A percentile compares a stretch with the other conserved stretches of the same genome.
phyloP scores from a whole-genome alignment of 805 yeast genomes.

The Starmerella stellata region DNA sequence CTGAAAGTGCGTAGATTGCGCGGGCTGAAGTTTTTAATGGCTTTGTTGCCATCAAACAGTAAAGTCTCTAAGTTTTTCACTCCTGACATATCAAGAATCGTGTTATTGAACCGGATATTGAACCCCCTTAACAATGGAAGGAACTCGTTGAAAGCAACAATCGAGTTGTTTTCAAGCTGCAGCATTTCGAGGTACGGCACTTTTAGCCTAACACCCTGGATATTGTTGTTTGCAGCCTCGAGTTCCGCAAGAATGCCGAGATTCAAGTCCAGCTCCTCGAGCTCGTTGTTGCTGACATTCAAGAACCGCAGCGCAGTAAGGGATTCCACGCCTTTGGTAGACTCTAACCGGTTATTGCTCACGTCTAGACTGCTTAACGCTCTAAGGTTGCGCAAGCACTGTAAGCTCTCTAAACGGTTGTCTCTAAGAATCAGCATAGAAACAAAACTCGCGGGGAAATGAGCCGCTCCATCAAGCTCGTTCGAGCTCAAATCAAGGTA shows the following conservation, averaged over 20 bases:
- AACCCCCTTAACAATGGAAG: conserved; percentile 13
- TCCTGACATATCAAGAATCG: conserved; percentile 13
- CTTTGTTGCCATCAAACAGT: conserved; percentile 15
- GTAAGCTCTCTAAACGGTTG: conserved; percentile 13
- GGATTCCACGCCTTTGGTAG: conserved; percentile 12
- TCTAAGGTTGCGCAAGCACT: conserved; percentile 12
- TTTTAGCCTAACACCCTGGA: conserved; percentile 10
- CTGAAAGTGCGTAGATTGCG: conserved; percentile 11
- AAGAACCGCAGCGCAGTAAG: conserved; percentile 14
- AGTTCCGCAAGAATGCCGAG: conserved; percentile 13
- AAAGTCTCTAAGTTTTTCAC: conserved; percentile 13
- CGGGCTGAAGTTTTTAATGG: conserved; percentile 6
- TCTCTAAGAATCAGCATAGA: conserved; percentile 13
- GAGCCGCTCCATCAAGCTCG: conserved; percentile 7
- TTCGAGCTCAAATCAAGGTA: conserved; percentile 13
- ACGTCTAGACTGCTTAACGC: conserved; percentile 15
- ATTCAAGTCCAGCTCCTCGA: conserved; percentile 9
- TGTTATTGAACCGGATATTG: conserved; percentile 11
- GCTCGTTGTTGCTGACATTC: conserved; percentile 12
- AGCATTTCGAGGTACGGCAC: conserved; percentile 15
- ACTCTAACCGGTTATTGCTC: conserved; percentile 11
- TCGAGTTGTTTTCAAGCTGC: conserved; percentile 10
- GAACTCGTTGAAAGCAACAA: conserved; percentile 10
- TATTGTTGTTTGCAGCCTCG: conserved; percentile 13
- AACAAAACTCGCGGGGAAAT: conserved; percentile 13